Evolutionary conservation across 2,329 filamentous ascomycete species (phyloP).

Genomic region (Clarireedia paspali): DNA sequence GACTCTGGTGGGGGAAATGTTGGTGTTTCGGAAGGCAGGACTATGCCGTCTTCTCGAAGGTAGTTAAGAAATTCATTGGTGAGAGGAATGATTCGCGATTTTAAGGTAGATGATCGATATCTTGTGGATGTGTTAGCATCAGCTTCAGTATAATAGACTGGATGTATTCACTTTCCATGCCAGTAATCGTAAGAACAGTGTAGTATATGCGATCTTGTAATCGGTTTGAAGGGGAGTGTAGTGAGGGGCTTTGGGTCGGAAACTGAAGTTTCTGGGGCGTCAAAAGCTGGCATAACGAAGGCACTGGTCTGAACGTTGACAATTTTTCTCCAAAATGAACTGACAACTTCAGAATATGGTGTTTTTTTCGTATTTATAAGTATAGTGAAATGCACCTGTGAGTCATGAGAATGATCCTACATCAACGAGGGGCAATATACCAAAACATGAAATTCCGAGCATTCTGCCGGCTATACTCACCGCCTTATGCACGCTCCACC

Average conservation of each 20-base stretch:
- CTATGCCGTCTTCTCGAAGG: slow-evolving; percentile 84
- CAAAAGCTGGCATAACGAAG: slow-evolving; percentile 22
- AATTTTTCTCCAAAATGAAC: not conserved
- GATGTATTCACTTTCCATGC: slow-evolving; percentile 59
- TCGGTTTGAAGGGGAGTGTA: slow-evolving; percentile 66
- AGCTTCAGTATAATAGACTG: no score
- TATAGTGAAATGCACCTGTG: not conserved
- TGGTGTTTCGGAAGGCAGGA: slow-evolving; percentile 61
- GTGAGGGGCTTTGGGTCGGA: slow-evolving; percentile 22
- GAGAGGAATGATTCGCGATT: slow-evolving; percentile 77
- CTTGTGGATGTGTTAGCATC: slow-evolving; percentile 32
- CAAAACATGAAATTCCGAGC: not conserved
- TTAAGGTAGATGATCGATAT: slow-evolving; percentile 74
- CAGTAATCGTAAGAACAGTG: slow-evolving; percentile 92
- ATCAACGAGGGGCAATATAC: slow-evolving; percentile 13
- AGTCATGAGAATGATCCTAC: not conserved
- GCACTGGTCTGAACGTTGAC: no score
- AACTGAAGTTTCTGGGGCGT: slow-evolving; percentile 8
- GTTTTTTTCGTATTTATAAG: not conserved
- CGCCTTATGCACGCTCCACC: not conserved
- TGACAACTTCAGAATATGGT: not conserved
- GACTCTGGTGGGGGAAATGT: slow-evolving; percentile 19
- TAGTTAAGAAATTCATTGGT: slow-evolving; percentile 72
- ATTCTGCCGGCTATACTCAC: not conserved
- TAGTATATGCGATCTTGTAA: slow-evolving; percentile 79